Evolutionary conservation across 2,329 filamentous ascomycete species (phyloP), one percentile per base, ranked within the genome.

Genomic region (Pseudopyricularia javanii): DNA sequence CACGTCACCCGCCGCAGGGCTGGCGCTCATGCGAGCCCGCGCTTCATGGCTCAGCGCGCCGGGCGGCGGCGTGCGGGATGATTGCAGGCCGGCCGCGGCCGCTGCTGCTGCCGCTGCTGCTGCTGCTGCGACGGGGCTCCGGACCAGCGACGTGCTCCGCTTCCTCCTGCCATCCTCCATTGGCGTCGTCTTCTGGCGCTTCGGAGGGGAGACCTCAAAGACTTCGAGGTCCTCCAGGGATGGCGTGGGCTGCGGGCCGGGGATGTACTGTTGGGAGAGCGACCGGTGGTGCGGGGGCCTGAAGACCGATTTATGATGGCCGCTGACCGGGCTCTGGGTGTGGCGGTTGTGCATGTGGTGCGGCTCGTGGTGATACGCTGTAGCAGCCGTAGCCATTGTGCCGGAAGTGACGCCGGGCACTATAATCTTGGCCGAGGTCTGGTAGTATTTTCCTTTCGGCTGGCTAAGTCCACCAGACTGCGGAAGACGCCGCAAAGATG

Each of bases 361-460:
- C 35, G 24, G 53, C 56, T 68, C 67, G 7, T 63, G 54, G 47
- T 66, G 64, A 48, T 69, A 63, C 30, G 66, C 66, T 12, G 66
- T 63, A n/a, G n/a, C 35, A 26, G 50, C 37, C 26, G 28, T 33
- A 22, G 63, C 64, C 70, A 73, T 71, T 55, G 63, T 62, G 63
- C 66, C 64, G 54, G 63, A 58, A 58, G 60, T 62, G 58, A 63
- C 64, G 56, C 63, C 65, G 61, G 63, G 61, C 61, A 64, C 63
- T 57, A 66, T 56, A 56, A 60, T 56, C 59, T 61, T 63, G 58
- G 62, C 56, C 58, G 60, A 59, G 55, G 60, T 55, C 56, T 62
- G 61, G 64, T 63, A 65, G 56, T 62, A 63, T n/a, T 64, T 65
- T 66, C 64, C 68, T 65, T 56, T 61, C 63, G 63, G 61, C 62